Base-by-base conservation (phyloP, 2,329 filamentous ascomycete genomes). In the Trichoderma aggressivum region DNA sequence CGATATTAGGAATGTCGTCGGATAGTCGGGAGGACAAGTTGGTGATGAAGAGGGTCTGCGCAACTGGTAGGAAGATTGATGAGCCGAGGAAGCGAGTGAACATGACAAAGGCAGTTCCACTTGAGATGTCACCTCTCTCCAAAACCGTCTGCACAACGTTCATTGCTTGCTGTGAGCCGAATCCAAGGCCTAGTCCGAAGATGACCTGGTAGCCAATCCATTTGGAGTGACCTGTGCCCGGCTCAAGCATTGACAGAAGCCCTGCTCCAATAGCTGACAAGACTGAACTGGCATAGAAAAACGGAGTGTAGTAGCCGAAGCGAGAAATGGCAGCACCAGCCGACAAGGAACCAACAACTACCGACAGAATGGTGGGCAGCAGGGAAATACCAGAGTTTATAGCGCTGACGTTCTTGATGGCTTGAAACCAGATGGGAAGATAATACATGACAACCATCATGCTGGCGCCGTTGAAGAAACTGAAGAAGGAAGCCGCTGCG, bases 361-460 rank as follows among this genome's bases (percentile, higher is more conserved):
- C 74, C n/a, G 77, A 74, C 5, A 80, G 73, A 11, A 79, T 74
- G 21, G 78, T 73, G 3, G 79, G 77, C 4, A 81, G 72, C 16
- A 76, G 72, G 16, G 74, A 75, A 43, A 80, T 77, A n/a, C 79
- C 78, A 0, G 77, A 77, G 3, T 77, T 53, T 1, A 80, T 72
- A 21, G 79, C 78, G 2, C 76, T 74, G 21, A 73, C 71, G 10
- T 77, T 83, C 65, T 83, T 77, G 59, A 85, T 82, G 12, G 82
- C 82, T 72, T 86, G 85, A 76, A 86, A 87, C 83, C 84, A 88
- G 69, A 87, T 80, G 12, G 85, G 84, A 5, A 87, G 77, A 74
- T 82, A 86, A 75, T 85, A 85, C 5, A 82, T 32, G 26, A 58
- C 21, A 5, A 67, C 61, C 43, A 67, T 65, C 50, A 70, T 58